Conservation (phyloP, 257 asterid genomes). For the Solanum acaule region DNA sequence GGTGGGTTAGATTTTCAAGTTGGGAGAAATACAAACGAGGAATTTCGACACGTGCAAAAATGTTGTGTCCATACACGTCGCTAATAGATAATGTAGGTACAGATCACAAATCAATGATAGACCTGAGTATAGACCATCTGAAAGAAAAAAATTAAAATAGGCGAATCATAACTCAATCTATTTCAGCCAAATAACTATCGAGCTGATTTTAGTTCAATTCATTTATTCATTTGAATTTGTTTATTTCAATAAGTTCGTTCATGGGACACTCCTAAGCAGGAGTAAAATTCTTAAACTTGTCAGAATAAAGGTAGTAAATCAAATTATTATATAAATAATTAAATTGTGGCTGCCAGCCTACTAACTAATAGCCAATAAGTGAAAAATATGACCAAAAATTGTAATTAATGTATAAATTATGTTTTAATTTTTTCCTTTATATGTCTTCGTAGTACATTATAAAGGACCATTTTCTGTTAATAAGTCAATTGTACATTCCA, state of each 20-base stretch:
- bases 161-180: no score
- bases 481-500: no score
- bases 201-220: no score
- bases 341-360: neutral
- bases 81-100: no score
- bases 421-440: no score
- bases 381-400: neutral
- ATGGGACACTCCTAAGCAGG: neutral
- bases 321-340: no score
- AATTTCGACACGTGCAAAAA: neutral
- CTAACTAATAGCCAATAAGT: neutral
- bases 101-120: neutral
- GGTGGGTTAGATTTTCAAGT: neutral
- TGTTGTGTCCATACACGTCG: neutral
- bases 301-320: neutral
- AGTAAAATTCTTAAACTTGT: neutral
- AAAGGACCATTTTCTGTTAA: no score
- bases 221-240: no score
- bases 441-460: neutral
- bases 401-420: no score
- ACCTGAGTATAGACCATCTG: neutral
- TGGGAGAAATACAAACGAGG: neutral
- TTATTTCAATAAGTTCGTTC: no score
- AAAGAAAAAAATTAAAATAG: no score
- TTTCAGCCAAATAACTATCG: no score